Conservation (phyloP, 768 basidiomycete genomes). For the Termitomyces sp. region DNA sequence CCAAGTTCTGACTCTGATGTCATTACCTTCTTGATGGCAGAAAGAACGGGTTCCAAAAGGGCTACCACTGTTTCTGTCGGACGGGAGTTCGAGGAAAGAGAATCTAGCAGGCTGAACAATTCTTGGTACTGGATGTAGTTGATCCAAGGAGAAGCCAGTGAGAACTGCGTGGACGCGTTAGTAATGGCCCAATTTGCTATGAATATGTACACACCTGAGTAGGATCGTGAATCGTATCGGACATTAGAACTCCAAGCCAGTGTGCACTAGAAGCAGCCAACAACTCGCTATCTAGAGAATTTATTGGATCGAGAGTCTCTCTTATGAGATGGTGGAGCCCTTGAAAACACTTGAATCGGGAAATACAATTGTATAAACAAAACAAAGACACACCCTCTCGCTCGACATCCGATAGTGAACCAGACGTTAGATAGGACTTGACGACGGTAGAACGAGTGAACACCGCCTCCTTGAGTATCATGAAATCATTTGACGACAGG, state of each 20-base stretch:
- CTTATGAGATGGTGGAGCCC: slow-evolving; percentile 37
- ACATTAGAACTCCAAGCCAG: slow-evolving; percentile 29
- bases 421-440: slow-evolving; percentile 26
- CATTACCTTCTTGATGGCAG: slow-evolving; percentile 20
- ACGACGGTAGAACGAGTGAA: slow-evolving; percentile 29
- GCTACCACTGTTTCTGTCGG: slow-evolving; percentile 9
- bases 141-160: slow-evolving; percentile 43
- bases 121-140: slow-evolving; percentile 40
- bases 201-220: not conserved
- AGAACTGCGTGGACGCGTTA: slow-evolving; percentile 14
- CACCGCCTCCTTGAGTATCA: slow-evolving; percentile 31
- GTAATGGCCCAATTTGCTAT: not conserved
- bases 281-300: slow-evolving; percentile 30
- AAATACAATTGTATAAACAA: not conserved
- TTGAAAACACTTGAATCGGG: slow-evolving; percentile 17
- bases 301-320: slow-evolving; percentile 28
- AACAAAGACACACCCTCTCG: slow-evolving; percentile 27
- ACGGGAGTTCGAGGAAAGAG: slow-evolving; percentile 35
- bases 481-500: slow-evolving; percentile 24
- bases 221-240: not conserved
- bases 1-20: slow-evolving; percentile 18
- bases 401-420: slow-evolving; percentile 16
- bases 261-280: slow-evolving; percentile 32
- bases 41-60: slow-evolving; percentile 32
- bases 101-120: slow-evolving; percentile 39